Conservation (phyloP, 768 basidiomycete genomes). For the Gymnopilus dilepis region DNA sequence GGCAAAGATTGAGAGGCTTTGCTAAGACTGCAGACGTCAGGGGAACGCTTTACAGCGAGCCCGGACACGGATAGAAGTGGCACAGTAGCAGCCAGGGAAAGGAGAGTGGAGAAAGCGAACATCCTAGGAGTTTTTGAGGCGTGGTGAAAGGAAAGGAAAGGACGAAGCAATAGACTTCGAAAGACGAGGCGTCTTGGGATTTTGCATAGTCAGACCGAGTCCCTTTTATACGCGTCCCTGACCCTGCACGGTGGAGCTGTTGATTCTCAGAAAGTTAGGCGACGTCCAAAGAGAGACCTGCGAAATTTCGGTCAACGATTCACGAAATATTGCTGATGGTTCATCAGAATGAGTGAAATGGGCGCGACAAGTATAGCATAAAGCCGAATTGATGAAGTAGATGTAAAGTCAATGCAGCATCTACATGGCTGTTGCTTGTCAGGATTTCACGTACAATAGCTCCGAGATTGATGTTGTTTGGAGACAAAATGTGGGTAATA, state of each 20-base stretch:
- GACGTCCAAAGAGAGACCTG: neutral
- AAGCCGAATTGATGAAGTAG: neutral
- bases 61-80: conserved; percentile 22
- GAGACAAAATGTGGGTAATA: conserved; percentile 1
- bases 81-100: conserved; percentile 16
- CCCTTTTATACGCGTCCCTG: conserved; percentile 17
- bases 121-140: conserved; percentile 3
- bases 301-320: neutral
- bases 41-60: conserved; percentile 15
- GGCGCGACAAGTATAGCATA: conserved; percentile 7
- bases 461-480: neutral
- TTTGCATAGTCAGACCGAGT: neutral
- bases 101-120: conserved; percentile 24
- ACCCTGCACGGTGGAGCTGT: neutral
- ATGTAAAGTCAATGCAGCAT: neutral
- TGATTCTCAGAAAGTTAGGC: neutral
- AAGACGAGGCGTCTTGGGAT: conserved; percentile 23
- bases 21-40: conserved; percentile 31
- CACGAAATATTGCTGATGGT: neutral
- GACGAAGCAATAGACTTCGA: conserved; percentile 15
- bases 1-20: conserved; percentile 21
- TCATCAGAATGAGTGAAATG: neutral
- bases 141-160: neutral
- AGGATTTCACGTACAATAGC: neutral
- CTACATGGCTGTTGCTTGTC: too few relatives aligned